A percentile compares a stretch with the other conserved stretches of the same genome.
Evolutionary conservation across 805 yeast species (phyloP).

Genomic region (Wilhelminamyces savonicus): DNA sequence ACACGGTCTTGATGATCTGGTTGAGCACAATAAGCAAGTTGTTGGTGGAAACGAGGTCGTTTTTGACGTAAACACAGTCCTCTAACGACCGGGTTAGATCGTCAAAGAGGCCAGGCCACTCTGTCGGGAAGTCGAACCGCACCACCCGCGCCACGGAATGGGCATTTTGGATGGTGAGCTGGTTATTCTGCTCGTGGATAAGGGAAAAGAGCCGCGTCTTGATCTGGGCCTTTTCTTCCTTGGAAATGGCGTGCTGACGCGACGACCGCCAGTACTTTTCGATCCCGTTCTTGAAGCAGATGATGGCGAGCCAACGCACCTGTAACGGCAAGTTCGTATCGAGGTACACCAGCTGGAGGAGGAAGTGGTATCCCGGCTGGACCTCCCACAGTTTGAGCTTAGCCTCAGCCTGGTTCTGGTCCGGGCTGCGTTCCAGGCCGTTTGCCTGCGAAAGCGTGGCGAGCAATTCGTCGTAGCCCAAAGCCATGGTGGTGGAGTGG

Average conservation of each 20-base stretch:
- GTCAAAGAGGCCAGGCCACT: slow-evolving; percentile 81
- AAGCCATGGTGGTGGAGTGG: slow-evolving; percentile 12
- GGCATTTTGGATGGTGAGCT: slow-evolving; percentile 76
- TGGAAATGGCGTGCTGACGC: slow-evolving; percentile 42
- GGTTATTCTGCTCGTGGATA: slow-evolving; percentile 66
- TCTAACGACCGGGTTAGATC: slow-evolving; percentile 44
- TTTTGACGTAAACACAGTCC: slow-evolving; percentile 32
- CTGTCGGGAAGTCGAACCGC: slow-evolving; percentile 77
- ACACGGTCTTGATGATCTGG: slow-evolving; percentile 69
- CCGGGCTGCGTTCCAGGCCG: slow-evolving; percentile 39
- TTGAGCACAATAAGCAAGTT: slow-evolving; percentile 64
- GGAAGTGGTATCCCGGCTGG: slow-evolving; percentile 50
- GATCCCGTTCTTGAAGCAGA: slow-evolving; percentile 82
- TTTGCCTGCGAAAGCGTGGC: slow-evolving; percentile 24
- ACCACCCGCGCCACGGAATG: slow-evolving; percentile 74
- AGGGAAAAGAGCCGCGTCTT: slow-evolving; percentile 50
- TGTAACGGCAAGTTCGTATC: slow-evolving; percentile 55
- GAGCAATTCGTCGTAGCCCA: slow-evolving; percentile 21
- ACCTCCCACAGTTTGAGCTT: slow-evolving; percentile 68
- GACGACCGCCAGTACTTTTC: slow-evolving; percentile 81
- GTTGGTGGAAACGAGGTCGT: slow-evolving; percentile 48
- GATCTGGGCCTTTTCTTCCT: slow-evolving; percentile 67
- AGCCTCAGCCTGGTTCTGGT: slow-evolving; percentile 61
- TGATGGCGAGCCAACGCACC: slow-evolving; percentile 79
- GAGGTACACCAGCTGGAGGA: slow-evolving; percentile 53